phyloP scores from a whole-genome alignment of 371 early-diverging fungal species.

The Gilbertella persicaria region DNA sequence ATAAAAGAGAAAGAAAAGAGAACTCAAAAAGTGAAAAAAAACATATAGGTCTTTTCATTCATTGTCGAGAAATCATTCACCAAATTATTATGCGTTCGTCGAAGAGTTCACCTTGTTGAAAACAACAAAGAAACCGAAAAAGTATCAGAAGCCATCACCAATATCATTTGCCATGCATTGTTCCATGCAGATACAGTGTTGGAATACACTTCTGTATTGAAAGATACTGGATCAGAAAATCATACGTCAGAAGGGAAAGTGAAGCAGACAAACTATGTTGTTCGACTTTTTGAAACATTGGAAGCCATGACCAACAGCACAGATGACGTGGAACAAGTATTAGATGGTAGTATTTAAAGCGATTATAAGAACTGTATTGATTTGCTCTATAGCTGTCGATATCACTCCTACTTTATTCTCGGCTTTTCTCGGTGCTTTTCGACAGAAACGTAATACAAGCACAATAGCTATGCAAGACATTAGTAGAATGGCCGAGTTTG shows the following conservation, averaged over 20 bases:
- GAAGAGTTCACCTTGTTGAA: conserved; percentile 9
- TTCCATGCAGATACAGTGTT: conserved; percentile 46
- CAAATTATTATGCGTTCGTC: conserved; percentile 24
- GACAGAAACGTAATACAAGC: conserved; percentile 32
- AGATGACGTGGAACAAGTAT: conserved; percentile 11
- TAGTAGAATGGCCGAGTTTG: conserved; percentile 41
- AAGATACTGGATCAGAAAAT: conserved; percentile 13
- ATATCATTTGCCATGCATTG: conserved; percentile 31
- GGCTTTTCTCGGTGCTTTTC: conserved; percentile 30
- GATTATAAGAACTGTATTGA: background rate
- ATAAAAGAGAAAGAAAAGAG: conserved; percentile 7
- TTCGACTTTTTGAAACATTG: conserved; percentile 42
- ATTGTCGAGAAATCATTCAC: conserved; percentile 33
- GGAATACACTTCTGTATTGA: conserved; percentile 43
- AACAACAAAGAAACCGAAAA: background rate
- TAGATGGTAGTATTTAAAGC: no score
- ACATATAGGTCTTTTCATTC: conserved; percentile 30
- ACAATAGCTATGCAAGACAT: conserved; percentile 32
- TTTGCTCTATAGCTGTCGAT: conserved; percentile 29
- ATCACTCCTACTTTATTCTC: conserved; percentile 30
- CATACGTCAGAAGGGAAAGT: background rate
- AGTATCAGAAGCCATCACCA: conserved; percentile 14
- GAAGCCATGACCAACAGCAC: conserved; percentile 16
- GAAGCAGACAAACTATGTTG: conserved; percentile 34
- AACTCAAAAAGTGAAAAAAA: background rate